Base-by-base conservation (phyloP, 2,329 filamentous ascomycete genomes). In the Parafenestella ontariensis region DNA sequence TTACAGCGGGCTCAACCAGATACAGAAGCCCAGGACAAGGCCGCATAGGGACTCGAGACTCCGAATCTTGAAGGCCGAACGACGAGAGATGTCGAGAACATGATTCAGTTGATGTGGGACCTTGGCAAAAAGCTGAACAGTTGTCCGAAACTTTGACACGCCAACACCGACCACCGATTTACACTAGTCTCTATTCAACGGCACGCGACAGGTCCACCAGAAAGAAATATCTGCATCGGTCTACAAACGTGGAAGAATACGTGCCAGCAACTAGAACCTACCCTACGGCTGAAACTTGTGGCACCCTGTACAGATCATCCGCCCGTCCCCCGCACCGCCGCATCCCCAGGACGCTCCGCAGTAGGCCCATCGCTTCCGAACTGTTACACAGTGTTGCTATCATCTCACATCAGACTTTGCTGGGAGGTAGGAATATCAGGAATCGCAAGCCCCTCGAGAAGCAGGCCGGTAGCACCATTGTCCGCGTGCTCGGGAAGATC, bases 341-440 rank as follows among this genome's bases (percentile, higher is more conserved):
- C 49, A 34, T 40, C 21, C n/a, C 33, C 24, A 28, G 18, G 9
- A n/a, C 15, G 20, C 9, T 17, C 31, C 51, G 33, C 34, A 18
- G 46, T 52, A 54, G 52, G 48, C 50, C 37, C 21, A 28, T n/a
- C 34, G 42, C 42, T 23, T 44, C 43, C 45, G 40, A n/a, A 10
- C 2, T 3, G 52, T 58, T 47, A 29, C 50, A 56, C 54, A 37
- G n/a, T 24, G 43, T 18, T 46, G 42, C 37, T 33, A 31, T 18
- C 18, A 49, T 57, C 52, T 50, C 43, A 59, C 54, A 40, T 59
- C 56, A 58, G 53, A 57, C 26, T 41, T 21, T 43, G 7, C 23
- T n/a, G 34, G 17, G 29, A 49, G 41, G 42, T 21, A 20, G n/a
- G 4, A n/a, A 52, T 41, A 37, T 29, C 28, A 24, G 24, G 29